Base-by-base conservation (phyloP, 805 yeast genomes). In the Ogataea corticis region DNA sequence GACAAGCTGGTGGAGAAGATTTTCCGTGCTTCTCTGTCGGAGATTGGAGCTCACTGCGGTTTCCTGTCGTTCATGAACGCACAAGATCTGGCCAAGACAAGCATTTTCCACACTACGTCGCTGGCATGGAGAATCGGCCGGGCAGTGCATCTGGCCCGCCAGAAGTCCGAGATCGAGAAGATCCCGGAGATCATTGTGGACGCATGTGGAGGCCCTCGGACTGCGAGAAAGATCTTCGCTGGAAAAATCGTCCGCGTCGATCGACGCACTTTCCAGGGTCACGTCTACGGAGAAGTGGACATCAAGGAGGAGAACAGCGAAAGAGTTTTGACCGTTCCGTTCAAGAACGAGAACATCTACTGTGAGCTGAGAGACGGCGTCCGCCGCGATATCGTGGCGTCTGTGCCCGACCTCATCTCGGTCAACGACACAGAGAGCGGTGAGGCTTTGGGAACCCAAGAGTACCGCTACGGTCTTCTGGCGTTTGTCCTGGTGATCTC, bases 71-170 rank as follows among this genome's bases (percentile, higher is more conserved):
- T 49, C 27, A 47, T 56, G 52, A 41, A 42, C 15, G 37, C 34
- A 10, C 29, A 42, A 6, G 52, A 50, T 29, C 23, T 56, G 18
- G 36, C 49, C 21, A 32, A 43, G 14, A 41, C 35, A 27, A 44
- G 50, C 15, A 48, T 57, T 32, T 55, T 44, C 31, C 42, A 52
- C 28, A 50, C 72, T 18, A 38, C 70, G 7, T 72, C 76, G 1
- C 51, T 64, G 21, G 69, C 76, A 6, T 73, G 77, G 78, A 63
- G 76, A 56, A 67, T 73, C 37, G 78, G 77, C 3, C 61, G 69
- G 39, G 76, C 75, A 5, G 70, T 72, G 2, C 49, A 52, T 17
- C 51, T 66, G 17, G 70, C 76, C 1, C 61, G 63, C 38, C 67
- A 65, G 38, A 58, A 58, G 7, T 57, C 64, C 19, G 69, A 69